Evolutionary conservation across 164 flowering plant species (phyloP), one percentile per base, ranked within the genome.

Genomic region (Sedum album): DNA sequence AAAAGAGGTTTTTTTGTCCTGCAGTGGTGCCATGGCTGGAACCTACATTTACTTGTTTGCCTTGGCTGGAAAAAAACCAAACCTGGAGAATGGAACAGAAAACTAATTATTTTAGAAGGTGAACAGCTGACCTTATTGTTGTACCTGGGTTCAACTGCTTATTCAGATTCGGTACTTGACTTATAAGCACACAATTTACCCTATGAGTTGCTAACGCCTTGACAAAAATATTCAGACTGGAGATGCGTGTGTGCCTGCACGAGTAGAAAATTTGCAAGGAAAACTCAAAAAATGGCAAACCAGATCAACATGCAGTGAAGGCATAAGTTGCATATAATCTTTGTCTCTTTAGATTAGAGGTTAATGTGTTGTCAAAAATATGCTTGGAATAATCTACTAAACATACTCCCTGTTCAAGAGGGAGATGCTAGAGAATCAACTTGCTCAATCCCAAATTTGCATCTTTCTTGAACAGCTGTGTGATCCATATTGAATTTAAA

Each of bases 1-100:
- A 51, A 21, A 7, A 9, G 57, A 21, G 57, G 21, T 51, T 51
- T 23, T 36, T 4, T 62, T 38, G 6, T 18, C 67, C 31, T 82
- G 80, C 85, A 90, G 96, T 77, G 96, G 96, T 64, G 75, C 76
- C 1, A 76, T 85, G 75, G 80, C 72, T 7, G 83, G 81, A 46
- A 88, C 88, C 78, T 90, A 75, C 74, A 14, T 80, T 30, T 88
- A 83, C 55, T 79, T 77, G 78, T 81, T 86, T 55, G 51, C 26
- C 5, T 36, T 69, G 41, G 61, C 78, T 63, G 75, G 80, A 66
- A 76, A 69, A 66, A 75, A 66, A 14, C 75, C 81, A 14, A 76
- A 70, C 69, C 53, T 67, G 44, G 80, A 81, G 57, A 66, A 65
- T 20, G 77, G 71, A 46, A 57, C 76, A 5, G 81, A 79, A 70